Evolutionary conservation across 495 filamentous ascomycete genomes (phyloP), one percentile per base, ranked within the genome.

Genomic region (Penicillium egyptiacum): DNA sequence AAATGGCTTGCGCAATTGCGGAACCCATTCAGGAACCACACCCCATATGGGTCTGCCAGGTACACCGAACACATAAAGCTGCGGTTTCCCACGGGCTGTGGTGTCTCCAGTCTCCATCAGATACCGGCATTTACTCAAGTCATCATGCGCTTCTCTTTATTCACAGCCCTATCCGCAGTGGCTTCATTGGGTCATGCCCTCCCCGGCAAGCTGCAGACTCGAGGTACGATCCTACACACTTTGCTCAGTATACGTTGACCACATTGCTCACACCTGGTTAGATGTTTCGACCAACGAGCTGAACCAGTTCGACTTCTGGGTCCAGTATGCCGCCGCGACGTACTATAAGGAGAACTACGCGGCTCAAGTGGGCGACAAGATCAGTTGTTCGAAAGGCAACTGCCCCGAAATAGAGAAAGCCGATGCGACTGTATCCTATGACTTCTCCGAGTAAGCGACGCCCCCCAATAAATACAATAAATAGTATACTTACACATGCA

Each of bases 271-370:
- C 45, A 11, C 10, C 17, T 7, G 5, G 6, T 1, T 39, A 74
- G 71, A 70, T 33, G 50, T 74, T 12, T 42, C 78, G 0, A 16
- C 64, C 0, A 57, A 58, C 2, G 67, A 80, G 30, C 65, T 86
- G n/a, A 52, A 65, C 25, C 74, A 79, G 17, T 75, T 90, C 51
- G 60, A 79, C 16, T 80, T 88, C 61, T 87, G 80, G 69, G 79
- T 83, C n/a, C 84, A 91, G 67, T 91, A 86, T 69, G 76, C 87
- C 1, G 84, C 75, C 0, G 84, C 87, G 0, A 66, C 82, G 4
- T 88, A 88, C 67, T 92, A 88, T 66, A 77, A 79, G 47, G 69
- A 81, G 45, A 79, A 76, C 53, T 67, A 79, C 11, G 65, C 67
- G 17, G 56, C 66, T 22, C 57, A 67, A 40, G 60, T 69, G 5